A percentile compares a stretch with the other conserved stretches of the same genome.
Evolutionary conservation across 352 stramenopile species (phyloP).

Genomic region (Globisporangium paddicum): DNA sequence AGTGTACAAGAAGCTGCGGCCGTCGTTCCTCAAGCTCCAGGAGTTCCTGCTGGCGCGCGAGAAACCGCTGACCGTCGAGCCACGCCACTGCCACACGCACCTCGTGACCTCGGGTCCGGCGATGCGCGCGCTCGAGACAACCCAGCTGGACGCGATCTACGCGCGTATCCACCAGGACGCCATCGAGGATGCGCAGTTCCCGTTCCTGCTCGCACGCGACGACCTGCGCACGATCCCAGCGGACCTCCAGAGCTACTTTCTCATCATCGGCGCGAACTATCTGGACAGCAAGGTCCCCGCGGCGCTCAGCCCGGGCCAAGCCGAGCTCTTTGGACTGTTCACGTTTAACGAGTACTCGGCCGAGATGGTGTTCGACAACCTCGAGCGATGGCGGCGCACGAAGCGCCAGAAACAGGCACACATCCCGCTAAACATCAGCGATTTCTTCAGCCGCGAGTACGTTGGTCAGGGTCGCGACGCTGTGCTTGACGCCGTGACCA

Average conservation of each 20-base stretch:
- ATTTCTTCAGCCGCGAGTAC: conserved; percentile 63
- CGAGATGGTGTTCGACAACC: conserved; percentile 55
- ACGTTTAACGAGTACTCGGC: conserved; percentile 36
- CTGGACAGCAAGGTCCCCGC: conserved; percentile 40
- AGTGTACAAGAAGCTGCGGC: conserved; percentile 39
- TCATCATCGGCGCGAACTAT: conserved; percentile 57
- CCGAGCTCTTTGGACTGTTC: conserved; percentile 54
- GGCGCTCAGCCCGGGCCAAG: conserved; percentile 43
- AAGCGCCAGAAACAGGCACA: conserved; percentile 54
- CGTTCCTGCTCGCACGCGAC: conserved; percentile 46
- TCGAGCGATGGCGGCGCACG: conserved; percentile 60
- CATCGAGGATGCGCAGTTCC: conserved; percentile 51
- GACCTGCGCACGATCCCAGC: conserved; percentile 38
- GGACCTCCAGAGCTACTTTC: conserved; percentile 45
- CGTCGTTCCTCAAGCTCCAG: conserved; percentile 40
- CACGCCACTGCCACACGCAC: conserved; percentile 47
- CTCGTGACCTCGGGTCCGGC: conserved; percentile 20
- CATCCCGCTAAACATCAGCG: conserved; percentile 55
- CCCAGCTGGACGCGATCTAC: conserved; percentile 22
- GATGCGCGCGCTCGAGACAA: conserved; percentile 20
- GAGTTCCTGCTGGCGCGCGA: conserved; percentile 19
- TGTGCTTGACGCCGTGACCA: conserved; percentile 21
- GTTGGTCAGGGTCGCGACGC: conserved; percentile 28
- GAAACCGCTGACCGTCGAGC: conserved; percentile 29
- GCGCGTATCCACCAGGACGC: conserved; percentile 29